Evolutionary conservation across 169 alveolate species (phyloP).

Genomic region (Eimeria brunetti): DNA sequence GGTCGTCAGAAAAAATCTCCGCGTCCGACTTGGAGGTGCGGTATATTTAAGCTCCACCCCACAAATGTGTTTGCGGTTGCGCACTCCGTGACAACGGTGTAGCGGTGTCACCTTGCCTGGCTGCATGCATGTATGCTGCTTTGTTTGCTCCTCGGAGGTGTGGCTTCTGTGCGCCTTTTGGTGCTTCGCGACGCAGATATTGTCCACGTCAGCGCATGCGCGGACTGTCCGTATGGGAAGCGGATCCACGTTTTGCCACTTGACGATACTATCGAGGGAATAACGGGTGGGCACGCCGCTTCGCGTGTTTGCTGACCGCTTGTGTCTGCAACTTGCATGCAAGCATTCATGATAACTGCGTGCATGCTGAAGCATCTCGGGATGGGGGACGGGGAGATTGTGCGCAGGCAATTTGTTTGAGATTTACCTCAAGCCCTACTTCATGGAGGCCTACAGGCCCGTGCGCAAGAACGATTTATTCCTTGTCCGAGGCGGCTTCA

Average conservation of each 20-base stretch:
- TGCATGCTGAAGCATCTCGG: neutral
- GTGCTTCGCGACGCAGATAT: conserved; percentile 88
- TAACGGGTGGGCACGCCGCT: conserved; percentile 86
- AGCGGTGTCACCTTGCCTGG: neutral
- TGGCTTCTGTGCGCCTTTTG: neutral
- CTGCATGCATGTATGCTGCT: neutral
- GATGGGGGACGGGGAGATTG: neutral
- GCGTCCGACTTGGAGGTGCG: conserved; percentile 97
- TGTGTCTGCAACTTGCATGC: neutral
- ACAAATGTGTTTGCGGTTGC: neutral
- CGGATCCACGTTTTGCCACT: conserved; percentile 99
- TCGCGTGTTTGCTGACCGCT: neutral
- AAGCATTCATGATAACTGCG: neutral
- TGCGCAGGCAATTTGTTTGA: conserved; percentile 96
- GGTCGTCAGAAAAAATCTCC: conserved; percentile 97
- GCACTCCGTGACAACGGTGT: neutral
- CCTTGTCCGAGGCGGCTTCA: conserved; percentile 99
- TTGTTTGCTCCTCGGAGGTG: neutral
- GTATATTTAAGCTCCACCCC: neutral
- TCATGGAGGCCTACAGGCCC: conserved; percentile 99
- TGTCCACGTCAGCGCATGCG: conserved; percentile 96
- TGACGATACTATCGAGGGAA: conserved; percentile 99
- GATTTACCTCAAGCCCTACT: conserved; percentile 99
- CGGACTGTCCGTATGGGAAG: conserved; percentile 99
- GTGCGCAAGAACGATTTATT: conserved; percentile 99